Evolutionary conservation across 2,329 filamentous ascomycete species (phyloP), one percentile per base, ranked within the genome.

Genomic region (Penicillium brasilianum): DNA sequence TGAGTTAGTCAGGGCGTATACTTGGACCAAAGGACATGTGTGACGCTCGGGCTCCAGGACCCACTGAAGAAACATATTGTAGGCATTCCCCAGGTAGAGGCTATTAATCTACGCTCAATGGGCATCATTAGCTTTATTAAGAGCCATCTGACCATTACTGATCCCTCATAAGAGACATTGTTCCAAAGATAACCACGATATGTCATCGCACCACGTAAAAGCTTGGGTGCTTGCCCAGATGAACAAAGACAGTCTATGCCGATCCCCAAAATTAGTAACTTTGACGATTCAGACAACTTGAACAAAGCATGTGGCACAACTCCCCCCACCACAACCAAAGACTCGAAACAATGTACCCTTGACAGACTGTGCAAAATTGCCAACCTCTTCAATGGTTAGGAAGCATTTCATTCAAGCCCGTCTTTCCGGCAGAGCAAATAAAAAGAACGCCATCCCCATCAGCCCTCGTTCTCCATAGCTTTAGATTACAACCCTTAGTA

Each of bases 271-370:
- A 34, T 48, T 50, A 34, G 46, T 14, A 32, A 50, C 46, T 7
- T 16, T 25, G 22, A 30, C 44, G 28, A 28, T 7, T 22, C 22
- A 18, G 44, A 28, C 44, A 30, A n/a, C 25, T 30, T 28, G 4
- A 10, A 50, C 46, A 50, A 50, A 50, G 46, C 16, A 20, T 20
- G 18, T n/a, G 39, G 39, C 39, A 32, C 46, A 14, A 28, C 32
- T 34, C 8, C 32, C 32, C 5, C 46, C 14, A 32, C 18, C 18
- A 37, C 22, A 13, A 39, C 20, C 34, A 16, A 53, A 37, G 50
- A 53, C 36, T 53, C 50, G 50, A 53, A 37, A 53, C 20, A 53
- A 28, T 53, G 34, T 30, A 32, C 20, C 34, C 36, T 32, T 18
- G 37, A 32, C 25, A 16, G 20, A 3, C n/a, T 28, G 3, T 20